Conservation (phyloP, 2,329 filamentous ascomycete species). For the Hypocreales sp. region DNA sequence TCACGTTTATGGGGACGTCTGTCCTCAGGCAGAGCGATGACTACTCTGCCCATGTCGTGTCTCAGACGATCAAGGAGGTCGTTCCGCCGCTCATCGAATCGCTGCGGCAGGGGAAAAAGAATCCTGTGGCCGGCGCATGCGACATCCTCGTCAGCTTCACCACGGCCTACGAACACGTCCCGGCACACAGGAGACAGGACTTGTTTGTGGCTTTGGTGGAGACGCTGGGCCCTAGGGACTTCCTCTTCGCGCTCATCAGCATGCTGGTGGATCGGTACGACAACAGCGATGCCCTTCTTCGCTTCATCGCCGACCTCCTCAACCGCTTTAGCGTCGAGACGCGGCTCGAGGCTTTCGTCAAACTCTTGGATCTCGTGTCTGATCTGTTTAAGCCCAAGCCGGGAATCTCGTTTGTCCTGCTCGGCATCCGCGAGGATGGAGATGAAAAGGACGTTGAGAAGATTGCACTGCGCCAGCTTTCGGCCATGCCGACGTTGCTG, state of each 20-base stretch:
- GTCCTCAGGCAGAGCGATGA: constrained; percentile 88
- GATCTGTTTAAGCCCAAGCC: constrained; percentile 68
- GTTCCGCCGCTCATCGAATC: constrained; percentile 83
- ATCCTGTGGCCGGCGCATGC: constrained; percentile 64
- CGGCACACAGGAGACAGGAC: constrained; percentile 64
- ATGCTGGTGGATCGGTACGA: constrained; percentile 88
- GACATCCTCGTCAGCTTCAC: constrained; percentile 93
- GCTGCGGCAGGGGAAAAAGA: constrained; percentile 64
- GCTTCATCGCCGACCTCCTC: constrained; percentile 63
- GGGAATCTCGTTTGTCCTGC: constrained; percentile 53
- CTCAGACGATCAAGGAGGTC: constrained; percentile 86
- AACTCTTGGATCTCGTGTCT: constrained; percentile 57
- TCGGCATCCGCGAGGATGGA: constrained; percentile 38
- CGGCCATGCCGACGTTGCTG: constrained; percentile 40
- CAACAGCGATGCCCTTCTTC: constrained; percentile 54
- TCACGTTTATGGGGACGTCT: constrained; percentile 92
- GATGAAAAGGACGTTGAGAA: constrained; percentile 32
- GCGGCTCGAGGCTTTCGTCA: constrained; percentile 66
- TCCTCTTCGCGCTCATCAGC: constrained; percentile 72
- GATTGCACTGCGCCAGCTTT: constrained; percentile 37
- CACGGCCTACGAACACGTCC: constrained; percentile 91
- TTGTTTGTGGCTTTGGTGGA: constrained; percentile 76
- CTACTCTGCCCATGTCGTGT: constrained; percentile 91
- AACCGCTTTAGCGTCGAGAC: constrained; percentile 55
- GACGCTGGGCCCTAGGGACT: constrained; percentile 73